phyloP scores from a whole-genome alignment of 2,329 filamentous ascomycete genomes.

The Penicillium paneum region DNA sequence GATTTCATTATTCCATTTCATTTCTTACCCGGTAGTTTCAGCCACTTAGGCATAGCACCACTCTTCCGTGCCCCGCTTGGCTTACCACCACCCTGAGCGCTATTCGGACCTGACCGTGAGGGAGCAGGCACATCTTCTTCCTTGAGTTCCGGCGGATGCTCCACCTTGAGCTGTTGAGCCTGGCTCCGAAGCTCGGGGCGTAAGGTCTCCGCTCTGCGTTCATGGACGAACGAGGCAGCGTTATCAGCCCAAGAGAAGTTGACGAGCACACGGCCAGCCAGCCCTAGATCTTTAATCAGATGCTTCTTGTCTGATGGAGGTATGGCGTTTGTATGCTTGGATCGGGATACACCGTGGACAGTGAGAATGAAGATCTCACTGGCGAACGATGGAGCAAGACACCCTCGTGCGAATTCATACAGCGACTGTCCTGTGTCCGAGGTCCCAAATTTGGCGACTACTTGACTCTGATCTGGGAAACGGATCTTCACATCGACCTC shows the following conservation, averaged over 20 bases:
- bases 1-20: conserved; percentile 35
- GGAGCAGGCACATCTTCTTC: conserved; percentile 35
- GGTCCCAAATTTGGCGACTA: conserved; percentile 68
- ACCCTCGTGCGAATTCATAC: conserved; percentile 68
- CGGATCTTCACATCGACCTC: conserved; percentile 74
- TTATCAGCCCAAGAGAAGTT: conserved; percentile 71
- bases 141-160: conserved; percentile 46
- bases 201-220: conserved; percentile 54
- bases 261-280: conserved; percentile 68
- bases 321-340: conserved; percentile 29
- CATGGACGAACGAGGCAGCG: conserved; percentile 55
- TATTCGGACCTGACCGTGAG: conserved; percentile 24
- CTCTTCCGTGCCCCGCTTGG: conserved; percentile 30
- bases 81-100: conserved; percentile 34
- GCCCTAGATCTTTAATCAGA: conserved; percentile 70
- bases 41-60: conserved; percentile 62
- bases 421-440: conserved; percentile 67
- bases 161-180: conserved; percentile 62
- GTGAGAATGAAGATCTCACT: conserved; percentile 69
- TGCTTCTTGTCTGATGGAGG: conserved; percentile 44
- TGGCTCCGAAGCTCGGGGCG: conserved; percentile 58
- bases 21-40: conserved; percentile 71
- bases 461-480: conserved; percentile 80
- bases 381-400: conserved; percentile 59
- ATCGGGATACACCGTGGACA: conserved; percentile 45